These are phyloP conservation scores for Paecilomyces sp. DNA, from an alignment of 2,329 filamentous ascomycete genomes.

Conservation along the genomic window DNA sequence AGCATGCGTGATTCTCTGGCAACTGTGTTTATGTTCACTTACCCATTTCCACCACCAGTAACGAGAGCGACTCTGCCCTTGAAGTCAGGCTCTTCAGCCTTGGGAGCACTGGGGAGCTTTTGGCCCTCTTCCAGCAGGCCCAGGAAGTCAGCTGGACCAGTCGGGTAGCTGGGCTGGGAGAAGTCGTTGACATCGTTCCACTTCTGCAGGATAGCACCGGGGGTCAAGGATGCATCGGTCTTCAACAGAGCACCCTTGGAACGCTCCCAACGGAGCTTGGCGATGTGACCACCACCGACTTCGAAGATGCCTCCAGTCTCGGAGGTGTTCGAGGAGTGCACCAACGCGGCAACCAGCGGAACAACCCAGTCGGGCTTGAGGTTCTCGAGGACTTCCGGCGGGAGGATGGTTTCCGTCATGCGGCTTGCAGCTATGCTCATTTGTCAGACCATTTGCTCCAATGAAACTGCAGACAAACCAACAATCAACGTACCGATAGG, in stretches of 20 bases:
- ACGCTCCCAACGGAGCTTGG: conserved; percentile 93
- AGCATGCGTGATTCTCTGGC: conserved; percentile 4
- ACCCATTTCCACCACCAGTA: conserved; percentile 79
- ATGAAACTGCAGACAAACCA: background rate
- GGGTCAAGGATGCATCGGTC: conserved; percentile 80
- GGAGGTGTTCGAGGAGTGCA: conserved; percentile 72
- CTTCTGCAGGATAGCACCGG: conserved; percentile 77
- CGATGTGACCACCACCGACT: conserved; percentile 82
- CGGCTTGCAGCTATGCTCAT: conserved; percentile 65
- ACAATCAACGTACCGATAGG: conserved; percentile 53
- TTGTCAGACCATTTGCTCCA: conserved; percentile 1
- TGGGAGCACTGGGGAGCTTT: conserved; percentile 65
- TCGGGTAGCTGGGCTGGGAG: conserved; percentile 73
- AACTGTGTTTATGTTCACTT: conserved; percentile 19
- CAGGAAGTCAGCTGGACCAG: conserved; percentile 82
- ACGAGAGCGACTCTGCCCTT: conserved; percentile 78
- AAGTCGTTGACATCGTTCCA: conserved; percentile 88
- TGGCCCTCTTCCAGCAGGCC: conserved; percentile 74
- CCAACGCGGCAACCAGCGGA: conserved; percentile 79
- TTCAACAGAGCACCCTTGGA: conserved; percentile 82
- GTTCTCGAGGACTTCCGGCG: conserved; percentile 78
- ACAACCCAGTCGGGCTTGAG: conserved; percentile 94
- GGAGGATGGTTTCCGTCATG: conserved; percentile 94
- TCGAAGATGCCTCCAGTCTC: conserved; percentile 92
- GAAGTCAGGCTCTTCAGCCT: conserved; percentile 70